Base-by-base conservation (phyloP, 2,329 filamentous ascomycete species). In the Penicillium palitans region DNA sequence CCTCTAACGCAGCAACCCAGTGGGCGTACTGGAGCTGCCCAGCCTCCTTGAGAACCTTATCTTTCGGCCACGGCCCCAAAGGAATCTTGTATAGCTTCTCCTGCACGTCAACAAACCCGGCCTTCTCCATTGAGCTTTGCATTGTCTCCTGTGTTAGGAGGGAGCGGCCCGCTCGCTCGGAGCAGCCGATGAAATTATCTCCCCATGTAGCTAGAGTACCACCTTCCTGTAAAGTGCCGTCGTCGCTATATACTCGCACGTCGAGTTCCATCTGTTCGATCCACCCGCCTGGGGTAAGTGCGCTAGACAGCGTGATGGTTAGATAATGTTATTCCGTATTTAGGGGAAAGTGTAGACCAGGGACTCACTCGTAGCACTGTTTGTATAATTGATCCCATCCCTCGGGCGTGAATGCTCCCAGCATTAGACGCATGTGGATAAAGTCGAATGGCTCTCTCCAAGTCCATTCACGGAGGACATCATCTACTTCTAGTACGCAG, bases 1-100 rank as follows among this genome's bases (percentile, higher is more conserved):
- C 69, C 40, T 71, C 68, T 12, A 71, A 42, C 9, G 64, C 69
- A 35, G 67, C 48, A 15, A 61, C 64, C 69, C 69, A 70, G 15
- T 71, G 68, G 5, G 56, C 54, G 31, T 58, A 60, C 24, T 66
- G 59, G 19, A 67, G 78, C n/a, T 63, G 60, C 1, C 82, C 83
- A 1, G 84, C 66, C 50, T 71, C 63, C 52, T 73, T 71, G 37
- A 72, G 57, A 8, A 59, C 35, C 13, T 61, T 57, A 41, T 74
- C 68, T 44, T 62, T 70, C 1, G 68, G 62, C 72, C 72, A 74
- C 8, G 65, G 54, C 2, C 72, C 72, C 17, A 75, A 55, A 3
- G 69, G 69, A 2, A 72, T 60, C 59, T 68, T 68, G 44, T 60
- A 64, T 8, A 68, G 53, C 12, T 71, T 54, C 31, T 73, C 67